Percentiles rank a stretch among this genome's conserved stretches.
phyloP scores from a whole-genome alignment of 768 basidiomycete genomes.

The Termitomyces sp. region DNA sequence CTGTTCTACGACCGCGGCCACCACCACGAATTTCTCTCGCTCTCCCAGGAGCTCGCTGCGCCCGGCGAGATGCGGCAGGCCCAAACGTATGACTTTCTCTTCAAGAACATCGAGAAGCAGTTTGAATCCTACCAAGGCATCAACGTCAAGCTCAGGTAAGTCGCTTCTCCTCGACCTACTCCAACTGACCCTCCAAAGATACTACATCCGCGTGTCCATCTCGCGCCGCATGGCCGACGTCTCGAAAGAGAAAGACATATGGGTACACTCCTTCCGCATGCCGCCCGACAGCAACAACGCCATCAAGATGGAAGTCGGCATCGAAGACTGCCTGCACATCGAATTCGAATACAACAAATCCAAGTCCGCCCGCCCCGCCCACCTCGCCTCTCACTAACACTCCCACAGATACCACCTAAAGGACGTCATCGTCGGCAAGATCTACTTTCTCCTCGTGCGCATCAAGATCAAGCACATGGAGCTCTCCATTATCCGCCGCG shows the following conservation, averaged over 20 bases:
- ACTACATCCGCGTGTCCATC: slow-evolving; percentile 88
- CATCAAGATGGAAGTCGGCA: slow-evolving; percentile 99
- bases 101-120: slow-evolving; percentile 99
- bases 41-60: slow-evolving; percentile 91
- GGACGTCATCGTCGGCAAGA: slow-evolving; percentile 99
- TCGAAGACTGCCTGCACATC: slow-evolving; percentile 97
- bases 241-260: slow-evolving; percentile 87
- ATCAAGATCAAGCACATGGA: slow-evolving; percentile 99
- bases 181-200: slow-evolving; percentile 33
- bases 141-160: slow-evolving; percentile 93
- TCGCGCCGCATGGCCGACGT: slow-evolving; percentile 92
- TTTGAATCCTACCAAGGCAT: slow-evolving; percentile 98
- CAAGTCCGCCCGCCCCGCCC: slow-evolving; percentile 54
- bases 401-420: slow-evolving; percentile 87
- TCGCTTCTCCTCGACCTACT: slow-evolving; percentile 1
- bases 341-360: slow-evolving; percentile 99
- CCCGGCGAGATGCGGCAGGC: slow-evolving; percentile 97
- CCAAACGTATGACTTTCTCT: slow-evolving; percentile 93
- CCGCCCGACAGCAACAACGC: slow-evolving; percentile 97
- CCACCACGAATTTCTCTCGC: slow-evolving; percentile 95
- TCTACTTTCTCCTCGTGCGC: slow-evolving; percentile 96
- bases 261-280: slow-evolving; percentile 99
- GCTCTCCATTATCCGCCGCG: slow-evolving; percentile 92
- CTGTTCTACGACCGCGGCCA: slow-evolving; percentile 97
- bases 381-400: background rate